Percentiles rank a stretch among this genome's conserved stretches.
Conservation (phyloP, 441 rosid species). For the Brassica balearica region DNA sequence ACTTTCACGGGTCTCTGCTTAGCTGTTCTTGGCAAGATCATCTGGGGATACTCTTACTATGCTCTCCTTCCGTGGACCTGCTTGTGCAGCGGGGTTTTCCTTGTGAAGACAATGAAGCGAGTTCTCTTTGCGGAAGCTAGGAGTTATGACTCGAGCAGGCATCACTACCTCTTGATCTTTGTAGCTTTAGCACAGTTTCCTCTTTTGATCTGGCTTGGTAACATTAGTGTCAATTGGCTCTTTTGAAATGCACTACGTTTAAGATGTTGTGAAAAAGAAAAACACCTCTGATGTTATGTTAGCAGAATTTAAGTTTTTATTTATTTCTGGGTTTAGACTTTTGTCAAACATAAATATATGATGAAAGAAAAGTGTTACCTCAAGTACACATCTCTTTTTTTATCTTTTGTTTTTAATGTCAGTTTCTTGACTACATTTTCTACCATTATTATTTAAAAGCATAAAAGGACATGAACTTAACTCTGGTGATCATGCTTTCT, state of each 20-base stretch:
- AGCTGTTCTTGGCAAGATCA: constrained; percentile 70
- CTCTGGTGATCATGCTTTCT: constrained; percentile 15
- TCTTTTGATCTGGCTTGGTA: constrained; percentile 49
- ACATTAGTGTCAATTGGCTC: constrained; percentile 85
- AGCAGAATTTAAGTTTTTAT: background rate
- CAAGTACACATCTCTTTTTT: constrained; percentile 1
- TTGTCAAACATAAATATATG: background rate
- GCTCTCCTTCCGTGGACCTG: constrained; percentile 81
- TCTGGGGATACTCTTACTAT: constrained; percentile 76
- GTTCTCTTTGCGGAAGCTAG: constrained; percentile 88
- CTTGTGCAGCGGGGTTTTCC: constrained; percentile 82
- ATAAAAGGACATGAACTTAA: constrained; percentile 32
- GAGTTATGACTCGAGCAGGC: constrained; percentile 80
- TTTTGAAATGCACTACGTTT: constrained; percentile 48
- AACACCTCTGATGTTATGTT: background rate
- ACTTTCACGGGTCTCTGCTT: constrained; percentile 72
- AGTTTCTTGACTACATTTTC: constrained; percentile 26
- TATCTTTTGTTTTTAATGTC: background rate
- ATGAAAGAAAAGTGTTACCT: background rate
- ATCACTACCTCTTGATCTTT: constrained; percentile 82
- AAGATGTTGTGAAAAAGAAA: constrained; percentile 8
- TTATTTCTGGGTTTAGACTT: background rate
- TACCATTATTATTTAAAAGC: constrained; percentile 13
- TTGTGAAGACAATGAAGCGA: constrained; percentile 93
- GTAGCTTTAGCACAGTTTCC: constrained; percentile 86